phyloP scores from a whole-genome alignment of 768 basidiomycete genomes.

The Mycena galopus region DNA sequence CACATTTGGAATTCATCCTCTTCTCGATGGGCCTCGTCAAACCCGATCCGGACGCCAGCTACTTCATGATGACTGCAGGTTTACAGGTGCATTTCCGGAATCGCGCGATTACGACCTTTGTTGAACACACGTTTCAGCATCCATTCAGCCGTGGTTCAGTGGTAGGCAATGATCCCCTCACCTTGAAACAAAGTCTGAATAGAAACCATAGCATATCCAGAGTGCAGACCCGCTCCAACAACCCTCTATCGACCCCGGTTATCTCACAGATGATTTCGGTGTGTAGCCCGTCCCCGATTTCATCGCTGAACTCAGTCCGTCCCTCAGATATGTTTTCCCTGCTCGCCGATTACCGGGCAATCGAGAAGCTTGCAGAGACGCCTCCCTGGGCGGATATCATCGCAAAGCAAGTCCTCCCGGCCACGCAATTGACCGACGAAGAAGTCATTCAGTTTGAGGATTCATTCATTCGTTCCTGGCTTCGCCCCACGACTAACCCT shows the following conservation, averaged over 20 bases:
- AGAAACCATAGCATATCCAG: slow-evolving; percentile 18
- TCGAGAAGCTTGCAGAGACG: too few species aligned
- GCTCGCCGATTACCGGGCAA: too few species aligned
- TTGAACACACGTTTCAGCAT: not conserved
- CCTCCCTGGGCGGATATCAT: too few species aligned
- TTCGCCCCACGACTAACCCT: too few species aligned
- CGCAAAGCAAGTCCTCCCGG: too few species aligned
- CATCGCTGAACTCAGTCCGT: too few species aligned
- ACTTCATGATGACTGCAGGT: not conserved
- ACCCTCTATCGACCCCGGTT: slow-evolving; percentile 16
- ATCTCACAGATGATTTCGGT: slow-evolving; percentile 25
- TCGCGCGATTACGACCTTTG: not conserved
- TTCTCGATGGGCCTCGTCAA: slow-evolving; percentile 6
- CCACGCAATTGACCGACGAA: too few species aligned
- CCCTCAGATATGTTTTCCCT: too few species aligned
- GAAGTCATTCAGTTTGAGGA: too few species aligned
- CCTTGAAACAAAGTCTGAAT: not conserved
- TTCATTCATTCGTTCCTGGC: too few species aligned
- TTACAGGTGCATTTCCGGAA: too few species aligned
- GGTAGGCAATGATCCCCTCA: not conserved
- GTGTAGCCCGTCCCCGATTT: not conserved
- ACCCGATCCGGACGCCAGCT: not conserved
- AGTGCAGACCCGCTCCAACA: slow-evolving; percentile 20
- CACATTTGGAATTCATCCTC: slow-evolving; percentile 20
- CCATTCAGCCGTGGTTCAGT: slow-evolving; percentile 25